These are phyloP conservation scores for Tardiomyces depauwii DNA, from an alignment of 1,139 yeast genomes.

Conservation along the genomic window DNA sequence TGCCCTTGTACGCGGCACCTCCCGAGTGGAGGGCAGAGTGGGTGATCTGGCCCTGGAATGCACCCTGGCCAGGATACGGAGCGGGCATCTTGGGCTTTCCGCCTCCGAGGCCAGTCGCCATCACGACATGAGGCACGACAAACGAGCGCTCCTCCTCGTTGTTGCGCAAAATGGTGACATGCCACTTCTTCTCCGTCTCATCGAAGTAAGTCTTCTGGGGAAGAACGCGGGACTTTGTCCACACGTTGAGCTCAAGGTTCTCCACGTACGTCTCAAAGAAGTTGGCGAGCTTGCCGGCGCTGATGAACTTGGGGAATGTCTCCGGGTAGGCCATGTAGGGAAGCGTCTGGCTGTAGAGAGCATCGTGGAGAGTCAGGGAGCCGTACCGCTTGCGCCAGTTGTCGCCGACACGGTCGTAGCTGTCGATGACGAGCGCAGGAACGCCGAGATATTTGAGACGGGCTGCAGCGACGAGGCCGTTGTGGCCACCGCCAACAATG, in stretches of 20 bases:
- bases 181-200: constrained; percentile 27
- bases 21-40: constrained; percentile 33
- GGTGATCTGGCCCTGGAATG: constrained; percentile 30
- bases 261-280: constrained; percentile 32
- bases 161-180: constrained; percentile 9
- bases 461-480: constrained; percentile 34
- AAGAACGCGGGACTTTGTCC: constrained; percentile 15
- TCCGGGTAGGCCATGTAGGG: constrained; percentile 31
- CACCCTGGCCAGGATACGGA: constrained; percentile 26
- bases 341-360: constrained; percentile 33
- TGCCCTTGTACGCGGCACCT: constrained; percentile 30
- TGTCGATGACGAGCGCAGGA: constrained; percentile 29
- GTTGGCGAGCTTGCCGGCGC: constrained; percentile 34
- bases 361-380: constrained; percentile 35
- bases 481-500: constrained; percentile 37
- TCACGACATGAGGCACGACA: constrained; percentile 28
- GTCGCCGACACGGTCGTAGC: constrained; percentile 30
- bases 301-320: constrained; percentile 33
- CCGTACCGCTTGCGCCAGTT: constrained; percentile 37
- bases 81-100: constrained; percentile 32
- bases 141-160: constrained; percentile 5
- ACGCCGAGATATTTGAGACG: constrained; percentile 32
- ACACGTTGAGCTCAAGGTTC: constrained; percentile 30
- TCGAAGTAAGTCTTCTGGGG: constrained; percentile 24
- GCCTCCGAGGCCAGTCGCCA: constrained; percentile 33